phyloP scores from a whole-genome alignment of 2,329 filamentous ascomycete species.

The Xylariales sp. region DNA sequence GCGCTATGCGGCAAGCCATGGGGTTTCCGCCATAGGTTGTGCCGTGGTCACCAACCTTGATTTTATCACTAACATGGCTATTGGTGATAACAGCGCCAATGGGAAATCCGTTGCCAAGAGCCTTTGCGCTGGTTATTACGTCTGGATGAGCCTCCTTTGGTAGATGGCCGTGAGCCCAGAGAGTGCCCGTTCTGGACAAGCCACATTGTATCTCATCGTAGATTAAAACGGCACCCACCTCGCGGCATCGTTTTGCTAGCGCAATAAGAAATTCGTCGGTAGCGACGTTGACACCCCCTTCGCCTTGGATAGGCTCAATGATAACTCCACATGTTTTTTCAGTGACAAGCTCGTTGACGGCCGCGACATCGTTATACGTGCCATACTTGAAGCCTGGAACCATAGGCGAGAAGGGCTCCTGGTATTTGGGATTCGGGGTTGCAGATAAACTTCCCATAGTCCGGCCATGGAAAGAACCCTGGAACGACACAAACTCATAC shows the following conservation, averaged over 20 bases:
- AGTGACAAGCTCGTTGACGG: constrained; percentile 79
- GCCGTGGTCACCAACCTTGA: constrained; percentile 82
- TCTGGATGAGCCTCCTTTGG: constrained; percentile 87
- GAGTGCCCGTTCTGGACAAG: constrained; percentile 82
- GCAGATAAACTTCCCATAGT: constrained; percentile 97
- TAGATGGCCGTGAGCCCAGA: constrained; percentile 88
- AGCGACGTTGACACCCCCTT: constrained; percentile 90
- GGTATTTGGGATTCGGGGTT: constrained; percentile 97
- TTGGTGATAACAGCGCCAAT: constrained; percentile 82
- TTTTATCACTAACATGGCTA: constrained; percentile 72
- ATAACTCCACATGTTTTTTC: constrained; percentile 93
- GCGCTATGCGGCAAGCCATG: constrained; percentile 83
- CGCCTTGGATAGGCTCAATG: constrained; percentile 96
- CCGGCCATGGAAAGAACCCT: constrained; percentile 92
- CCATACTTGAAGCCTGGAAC: constrained; percentile 91
- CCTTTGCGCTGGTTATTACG: constrained; percentile 93
- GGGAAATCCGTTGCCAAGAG: constrained; percentile 94
- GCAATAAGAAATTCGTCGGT: constrained; percentile 84
- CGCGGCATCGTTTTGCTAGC: constrained; percentile 84
- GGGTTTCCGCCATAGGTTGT: constrained; percentile 96
- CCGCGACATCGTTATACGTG: constrained; percentile 82
- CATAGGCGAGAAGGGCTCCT: constrained; percentile 95
- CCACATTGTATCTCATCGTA: constrained; percentile 99
- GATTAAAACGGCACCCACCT: constrained; percentile 88
- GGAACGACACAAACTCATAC: constrained; percentile 88